Base-by-base conservation (phyloP, 805 yeast species). In the Metschnikowia lachancei region DNA sequence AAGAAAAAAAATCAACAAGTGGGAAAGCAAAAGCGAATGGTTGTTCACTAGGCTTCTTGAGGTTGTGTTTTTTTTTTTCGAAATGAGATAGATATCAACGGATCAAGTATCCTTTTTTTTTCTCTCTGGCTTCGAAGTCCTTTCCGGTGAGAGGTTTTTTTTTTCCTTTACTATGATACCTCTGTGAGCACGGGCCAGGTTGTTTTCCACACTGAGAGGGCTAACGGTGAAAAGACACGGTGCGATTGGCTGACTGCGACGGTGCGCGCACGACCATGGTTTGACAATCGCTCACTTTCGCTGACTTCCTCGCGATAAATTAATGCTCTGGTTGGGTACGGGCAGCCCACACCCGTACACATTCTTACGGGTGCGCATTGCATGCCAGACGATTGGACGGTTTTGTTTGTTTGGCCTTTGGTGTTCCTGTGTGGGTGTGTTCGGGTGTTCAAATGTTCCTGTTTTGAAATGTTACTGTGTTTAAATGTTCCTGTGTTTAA, bases 211-310 rank as follows among this genome's bases (percentile, higher is more conserved):
- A 10, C 32, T 31, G 41, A 30, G 41, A 31, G 45, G 29, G 41
- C 49, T 45, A 52, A 53, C 51, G 46, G 36, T 45, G 55, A 54
- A 54, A 54, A 44, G 54, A 43, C 49, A 38, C 45, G 48, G 56
- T 41, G 58, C 55, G 49, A 55, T 55, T 55, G 58, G 58, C 58
- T 55, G 54, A 49, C 33, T 42, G 10, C 13, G 14, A 32, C 45
- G 53, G 57, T 37, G 9, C 33, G 49, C 47, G 54, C 58, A 53
- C 58, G 53, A 39, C 52, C 36, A 3, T 18, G 32, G 6, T 26
- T 14, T 24, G 13, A 35, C 18, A 13, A 12, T 22, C 26, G 16
- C 26, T 31, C 31, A 22, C 36, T 31, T 20, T 5, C 14, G 32
- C 28, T 26, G 6, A 26, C 28, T 26, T 26, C 28, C 28, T 38